Evolutionary conservation across 1,284 basidiomycete genomes (phyloP).

Genomic region (Fomitopsis palustris): DNA sequence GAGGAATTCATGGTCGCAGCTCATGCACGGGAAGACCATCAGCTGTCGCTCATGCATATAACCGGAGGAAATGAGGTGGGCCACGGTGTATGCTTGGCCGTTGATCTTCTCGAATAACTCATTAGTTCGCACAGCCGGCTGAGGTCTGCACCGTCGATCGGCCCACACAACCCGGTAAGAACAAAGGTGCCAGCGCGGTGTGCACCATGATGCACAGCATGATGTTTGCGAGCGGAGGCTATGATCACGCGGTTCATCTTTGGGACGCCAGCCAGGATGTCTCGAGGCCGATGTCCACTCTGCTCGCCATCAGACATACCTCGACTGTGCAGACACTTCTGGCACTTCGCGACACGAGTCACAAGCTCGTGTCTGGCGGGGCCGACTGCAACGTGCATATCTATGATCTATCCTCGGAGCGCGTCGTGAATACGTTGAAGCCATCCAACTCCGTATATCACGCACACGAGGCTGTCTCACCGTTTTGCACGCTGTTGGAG

Average conservation of each 20-base stretch:
- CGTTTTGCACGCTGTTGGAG: slow-evolving; percentile 42
- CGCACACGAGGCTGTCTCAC: slow-evolving; percentile 34
- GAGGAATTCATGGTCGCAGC: slow-evolving; percentile 18
- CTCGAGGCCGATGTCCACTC: slow-evolving; percentile 26
- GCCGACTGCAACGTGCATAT: slow-evolving; percentile 43
- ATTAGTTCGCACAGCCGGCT: slow-evolving; percentile 5
- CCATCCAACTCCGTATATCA: slow-evolving; percentile 45
- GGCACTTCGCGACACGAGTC: slow-evolving; percentile 39
- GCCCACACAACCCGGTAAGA: slow-evolving; percentile 30
- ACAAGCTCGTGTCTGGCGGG: slow-evolving; percentile 44
- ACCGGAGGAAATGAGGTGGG: slow-evolving; percentile 28
- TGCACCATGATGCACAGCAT: slow-evolving; percentile 35
- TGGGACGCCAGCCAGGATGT: slow-evolving; percentile 37
- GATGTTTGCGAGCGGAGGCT: slow-evolving; percentile 47
- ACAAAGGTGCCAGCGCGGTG: slow-evolving; percentile 39
- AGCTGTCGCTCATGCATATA: slow-evolving; percentile 38
- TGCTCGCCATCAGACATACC: slow-evolving; percentile 40
- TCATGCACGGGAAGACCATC: background rate
- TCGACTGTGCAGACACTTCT: slow-evolving; percentile 43
- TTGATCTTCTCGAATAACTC: background rate
- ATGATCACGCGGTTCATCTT: slow-evolving; percentile 45
- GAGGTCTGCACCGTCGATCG: slow-evolving; percentile 22
- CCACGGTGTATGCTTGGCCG: background rate
- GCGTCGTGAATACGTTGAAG: slow-evolving; percentile 36
- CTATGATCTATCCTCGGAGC: slow-evolving; percentile 46